These are phyloP conservation scores for Apodospora peruviana DNA, from an alignment of 495 filamentous ascomycete genomes.

Conservation along the genomic window DNA sequence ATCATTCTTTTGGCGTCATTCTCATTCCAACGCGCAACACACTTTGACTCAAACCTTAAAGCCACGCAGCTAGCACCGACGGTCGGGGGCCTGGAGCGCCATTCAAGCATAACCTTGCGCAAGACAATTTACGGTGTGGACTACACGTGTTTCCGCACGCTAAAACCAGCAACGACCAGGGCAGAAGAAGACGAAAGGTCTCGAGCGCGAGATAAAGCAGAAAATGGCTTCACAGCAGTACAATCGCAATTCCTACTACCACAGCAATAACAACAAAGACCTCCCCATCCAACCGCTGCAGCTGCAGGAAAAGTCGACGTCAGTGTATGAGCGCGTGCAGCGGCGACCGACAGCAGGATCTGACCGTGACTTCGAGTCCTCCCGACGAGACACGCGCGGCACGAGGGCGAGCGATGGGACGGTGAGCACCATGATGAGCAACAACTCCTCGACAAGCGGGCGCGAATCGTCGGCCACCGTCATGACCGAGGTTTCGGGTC, in stretches of 20 bases:
- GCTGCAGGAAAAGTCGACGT: constrained; percentile 33
- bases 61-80: no score
- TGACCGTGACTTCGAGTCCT: constrained; percentile 18
- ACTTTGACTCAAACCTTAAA: no score
- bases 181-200: not conserved
- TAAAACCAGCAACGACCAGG: not conserved
- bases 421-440: constrained; percentile 68
- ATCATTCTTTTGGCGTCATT: no score
- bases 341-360: constrained; percentile 30
- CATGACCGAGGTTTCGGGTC: constrained; percentile 82
- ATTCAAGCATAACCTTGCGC: no score
- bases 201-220: constrained; percentile 15
- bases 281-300: no score
- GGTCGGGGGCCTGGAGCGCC: no score
- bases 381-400: constrained; percentile 36
- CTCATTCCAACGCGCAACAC: no score
- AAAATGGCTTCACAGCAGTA: constrained; percentile 39
- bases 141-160: no score
- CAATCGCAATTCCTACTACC: constrained; percentile 39
- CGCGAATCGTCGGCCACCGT: constrained; percentile 73
- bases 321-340: no score
- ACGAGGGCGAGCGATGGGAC: constrained; percentile 62
- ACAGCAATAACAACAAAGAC: constrained; percentile 4
- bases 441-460: constrained; percentile 51
- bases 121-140: no score